Conservation (phyloP, 805 yeast genomes). For the Candida pseudofarinosa region DNA sequence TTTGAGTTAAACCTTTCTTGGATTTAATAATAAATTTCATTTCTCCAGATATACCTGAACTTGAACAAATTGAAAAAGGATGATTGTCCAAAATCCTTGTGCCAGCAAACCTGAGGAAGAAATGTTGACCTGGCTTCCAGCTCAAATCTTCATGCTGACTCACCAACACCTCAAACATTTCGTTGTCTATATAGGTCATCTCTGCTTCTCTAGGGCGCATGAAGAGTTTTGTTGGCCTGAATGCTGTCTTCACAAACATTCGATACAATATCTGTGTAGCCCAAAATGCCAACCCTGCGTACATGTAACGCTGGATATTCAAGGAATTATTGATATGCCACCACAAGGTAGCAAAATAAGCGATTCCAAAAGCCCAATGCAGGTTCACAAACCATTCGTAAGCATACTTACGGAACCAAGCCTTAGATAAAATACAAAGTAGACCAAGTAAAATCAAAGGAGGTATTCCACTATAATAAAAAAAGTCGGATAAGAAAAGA, state of each 20-base stretch:
- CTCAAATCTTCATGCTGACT: constrained; percentile 27
- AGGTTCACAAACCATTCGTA: constrained; percentile 49
- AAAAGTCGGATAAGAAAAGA: constrained; percentile 14
- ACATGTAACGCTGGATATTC: constrained; percentile 39
- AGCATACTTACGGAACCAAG: constrained; percentile 31
- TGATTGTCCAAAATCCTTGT: constrained; percentile 47
- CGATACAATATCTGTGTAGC: constrained; percentile 45
- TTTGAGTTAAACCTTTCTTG: constrained; percentile 43
- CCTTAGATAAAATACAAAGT: constrained; percentile 41
- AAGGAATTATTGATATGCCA: constrained; percentile 39
- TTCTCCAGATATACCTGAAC: constrained; percentile 20
- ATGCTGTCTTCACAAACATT: constrained; percentile 40
- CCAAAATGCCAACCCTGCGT: constrained; percentile 53
- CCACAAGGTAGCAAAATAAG: constrained; percentile 42
- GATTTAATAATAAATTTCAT: constrained; percentile 45
- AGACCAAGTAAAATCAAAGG: constrained; percentile 43
- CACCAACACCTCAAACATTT: constrained; percentile 33
- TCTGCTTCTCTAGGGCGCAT: constrained; percentile 35
- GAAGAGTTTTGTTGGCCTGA: constrained; percentile 40
- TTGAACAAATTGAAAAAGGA: constrained; percentile 50
- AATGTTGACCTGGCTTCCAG: constrained; percentile 57
- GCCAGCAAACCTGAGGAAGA: constrained; percentile 45
- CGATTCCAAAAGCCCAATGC: constrained; percentile 53
- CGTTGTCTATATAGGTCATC: constrained; percentile 20
- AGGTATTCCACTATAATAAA: constrained; percentile 41